Base-by-base conservation (phyloP, 306 rosid genomes). In the Leucaena leucocephala region DNA sequence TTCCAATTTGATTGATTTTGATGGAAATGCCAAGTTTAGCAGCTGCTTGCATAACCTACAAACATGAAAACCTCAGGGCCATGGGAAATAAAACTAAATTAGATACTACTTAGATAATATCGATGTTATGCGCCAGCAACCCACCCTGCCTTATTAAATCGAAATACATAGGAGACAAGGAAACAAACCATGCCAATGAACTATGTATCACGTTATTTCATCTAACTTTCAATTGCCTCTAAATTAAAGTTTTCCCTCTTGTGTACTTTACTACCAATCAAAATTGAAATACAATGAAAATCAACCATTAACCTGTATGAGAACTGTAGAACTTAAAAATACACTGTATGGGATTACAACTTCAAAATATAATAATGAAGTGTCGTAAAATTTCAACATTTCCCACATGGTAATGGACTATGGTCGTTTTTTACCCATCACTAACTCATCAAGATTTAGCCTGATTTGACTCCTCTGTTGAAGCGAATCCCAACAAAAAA, bases 31-130 rank as follows among this genome's bases (percentile, higher is more conserved):
- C 98, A 58, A 92, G 92, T 83, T 84, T 91, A 21, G 91, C 89
- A 78, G 98, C 96, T 76, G 89, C 78, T 86, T 90, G 89, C 92
- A 85, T 90, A 75, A 92, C 97, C 98, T 95, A 77, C 34, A 67
- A 81, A 62, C 42, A 72, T 33, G 64, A 68, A n/a, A 76, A 55
- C 74, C 55, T 74, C 78, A 84, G 72, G 43, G 57, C 48, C 54
- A 59, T 66, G 71, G 42, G 34, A 27, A 27, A 15, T n/a, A 67
- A 16, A 68, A 39, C 11, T 64, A 78, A 75, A 83, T 68, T 10
- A 71, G 66, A 65, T 27, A 78, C 61, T 70, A 78, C 52, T 59
- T 39, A 59, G 8, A 59, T 27, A 61, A 68, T 70, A 39, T 55
- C 45, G 78, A 38, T 63, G 63, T 70, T 72, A 49, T 66, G 50